These are phyloP conservation scores for Debaryomyces robertsiae DNA, from an alignment of 1,139 yeast genomes.

Conservation along the genomic window DNA sequence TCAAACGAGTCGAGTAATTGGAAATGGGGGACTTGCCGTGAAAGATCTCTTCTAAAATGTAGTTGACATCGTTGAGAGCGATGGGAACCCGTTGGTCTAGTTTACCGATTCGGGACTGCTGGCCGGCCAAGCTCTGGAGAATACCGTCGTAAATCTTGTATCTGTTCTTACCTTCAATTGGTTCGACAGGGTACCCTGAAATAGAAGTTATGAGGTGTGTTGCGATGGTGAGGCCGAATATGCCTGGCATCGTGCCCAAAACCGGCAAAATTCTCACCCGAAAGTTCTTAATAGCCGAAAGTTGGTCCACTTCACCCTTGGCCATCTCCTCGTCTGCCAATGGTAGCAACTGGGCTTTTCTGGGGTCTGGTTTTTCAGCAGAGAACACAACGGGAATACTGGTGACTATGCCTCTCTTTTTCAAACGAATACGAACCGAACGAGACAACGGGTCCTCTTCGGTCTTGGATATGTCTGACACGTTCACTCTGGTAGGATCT, in stretches of 20 bases:
- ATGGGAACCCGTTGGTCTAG: constrained; percentile 73
- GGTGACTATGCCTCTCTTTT: constrained; percentile 69
- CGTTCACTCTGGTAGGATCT: constrained; percentile 49
- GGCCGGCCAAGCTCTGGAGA: constrained; percentile 82
- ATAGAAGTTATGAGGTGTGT: constrained; percentile 77
- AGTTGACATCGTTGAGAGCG: constrained; percentile 71
- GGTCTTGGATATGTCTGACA: constrained; percentile 53
- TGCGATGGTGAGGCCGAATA: constrained; percentile 89
- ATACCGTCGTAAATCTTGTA: constrained; percentile 81
- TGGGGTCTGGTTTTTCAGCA: constrained; percentile 94
- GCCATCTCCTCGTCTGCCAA: constrained; percentile 76
- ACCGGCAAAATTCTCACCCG: constrained; percentile 94
- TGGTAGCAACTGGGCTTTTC: constrained; percentile 85
- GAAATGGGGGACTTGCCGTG: constrained; percentile 90
- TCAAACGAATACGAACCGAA: constrained; percentile 78
- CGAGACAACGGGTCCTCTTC: constrained; percentile 95
- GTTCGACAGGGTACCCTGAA: constrained; percentile 86
- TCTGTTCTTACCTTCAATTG: constrained; percentile 89
- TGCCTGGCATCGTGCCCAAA: constrained; percentile 93
- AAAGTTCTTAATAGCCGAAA: constrained; percentile 85
- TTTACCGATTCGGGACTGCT: constrained; percentile 74
- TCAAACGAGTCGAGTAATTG: constrained; percentile 77
- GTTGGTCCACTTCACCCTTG: constrained; percentile 83
- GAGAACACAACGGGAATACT: constrained; percentile 90
- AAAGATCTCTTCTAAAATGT: constrained; percentile 88